Base-by-base conservation (phyloP, 1,139 yeast species). In the Lodderomyces jiufengensis region DNA sequence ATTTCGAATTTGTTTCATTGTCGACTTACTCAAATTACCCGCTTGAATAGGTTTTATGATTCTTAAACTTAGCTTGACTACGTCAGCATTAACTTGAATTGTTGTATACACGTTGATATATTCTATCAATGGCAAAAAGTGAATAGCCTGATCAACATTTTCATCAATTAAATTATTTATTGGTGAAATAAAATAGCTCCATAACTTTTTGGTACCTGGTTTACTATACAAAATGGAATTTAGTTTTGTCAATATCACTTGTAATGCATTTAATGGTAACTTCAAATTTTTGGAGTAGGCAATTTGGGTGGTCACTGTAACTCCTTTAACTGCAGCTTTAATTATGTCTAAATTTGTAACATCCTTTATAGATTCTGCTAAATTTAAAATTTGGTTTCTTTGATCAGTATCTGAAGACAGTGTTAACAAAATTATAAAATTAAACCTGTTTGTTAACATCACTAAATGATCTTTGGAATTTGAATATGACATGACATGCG, bases 381-480 rank as follows among this genome's bases (percentile, higher is more conserved):
- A 48, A 36, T 55, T 61, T 9, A 39, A 34, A 3, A 66, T 43
- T 39, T 61, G 70, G 27, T 47, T 52, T 13, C 52, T 55, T 30
- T 66, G 55, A 39, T 66, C 68, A 13, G 64, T 51, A 7, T 53
- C 57, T 1, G 72, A 62, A 3, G 67, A 34, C 42, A 63, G 73
- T 7, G 55, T 44, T 22, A 69, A 49, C 14, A 70, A 41, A 7
- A 63, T 43, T 3, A 66, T 50, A 32, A 67, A 61, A 41, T 70
- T 70, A 27, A 67, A 45, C 31, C 75, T 45, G 42, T 70, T 70
- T 16, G 58, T 44, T 38, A 61, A 68, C 55, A 65, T 66, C 4
- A 53, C 54, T 29, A 48, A 59, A 33, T 59, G 58, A 5, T 47
- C 48, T 26, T 49, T 51, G 12, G 50, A 56, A 15, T 52, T 48